phyloP scores from a whole-genome alignment of 306 rosid genomes.

The Phaseolus lunatus region DNA sequence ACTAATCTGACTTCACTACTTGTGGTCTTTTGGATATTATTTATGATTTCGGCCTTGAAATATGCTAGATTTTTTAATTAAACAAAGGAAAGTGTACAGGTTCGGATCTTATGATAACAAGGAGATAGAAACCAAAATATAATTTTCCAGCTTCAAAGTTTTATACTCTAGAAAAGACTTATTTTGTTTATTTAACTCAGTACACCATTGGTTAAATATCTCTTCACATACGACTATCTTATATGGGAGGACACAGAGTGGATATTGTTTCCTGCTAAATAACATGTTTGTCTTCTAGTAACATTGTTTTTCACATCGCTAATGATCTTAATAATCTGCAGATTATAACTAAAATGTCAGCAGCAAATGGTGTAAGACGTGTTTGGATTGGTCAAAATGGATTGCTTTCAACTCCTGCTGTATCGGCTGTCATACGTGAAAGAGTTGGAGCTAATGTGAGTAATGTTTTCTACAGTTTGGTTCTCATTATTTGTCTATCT shows the following conservation, averaged over 20 bases:
- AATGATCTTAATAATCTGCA: constrained; percentile 49
- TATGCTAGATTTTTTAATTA: constrained; percentile 5
- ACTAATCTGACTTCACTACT: constrained; percentile 18
- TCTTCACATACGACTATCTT: constrained; percentile 11
- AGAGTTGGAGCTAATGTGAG: constrained; percentile 91
- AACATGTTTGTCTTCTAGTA: constrained; percentile 28
- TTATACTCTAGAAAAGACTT: background rate
- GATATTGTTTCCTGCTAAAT: background rate
- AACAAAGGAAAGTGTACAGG: background rate
- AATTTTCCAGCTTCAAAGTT: constrained; percentile 21
- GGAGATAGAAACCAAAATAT: constrained; percentile 22
- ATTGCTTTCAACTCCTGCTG: constrained; percentile 99
- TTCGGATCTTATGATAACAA: background rate
- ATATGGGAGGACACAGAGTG: background rate
- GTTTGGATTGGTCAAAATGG: constrained; percentile 96
- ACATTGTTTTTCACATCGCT: background rate
- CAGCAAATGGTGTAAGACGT: constrained; percentile 93
- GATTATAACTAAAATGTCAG: constrained; percentile 92
- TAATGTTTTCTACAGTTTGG: constrained; percentile 37
- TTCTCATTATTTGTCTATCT: background rate
- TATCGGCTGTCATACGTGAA: constrained; percentile 94
- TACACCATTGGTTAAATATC: constrained; percentile 17
- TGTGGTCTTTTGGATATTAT: constrained; percentile 5
- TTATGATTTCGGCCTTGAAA: constrained; percentile 8
- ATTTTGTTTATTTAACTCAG: constrained; percentile 36